These are phyloP conservation scores for Komagataea norvegica DNA, from an alignment of 1,139 yeast species.

Conservation along the genomic window DNA sequence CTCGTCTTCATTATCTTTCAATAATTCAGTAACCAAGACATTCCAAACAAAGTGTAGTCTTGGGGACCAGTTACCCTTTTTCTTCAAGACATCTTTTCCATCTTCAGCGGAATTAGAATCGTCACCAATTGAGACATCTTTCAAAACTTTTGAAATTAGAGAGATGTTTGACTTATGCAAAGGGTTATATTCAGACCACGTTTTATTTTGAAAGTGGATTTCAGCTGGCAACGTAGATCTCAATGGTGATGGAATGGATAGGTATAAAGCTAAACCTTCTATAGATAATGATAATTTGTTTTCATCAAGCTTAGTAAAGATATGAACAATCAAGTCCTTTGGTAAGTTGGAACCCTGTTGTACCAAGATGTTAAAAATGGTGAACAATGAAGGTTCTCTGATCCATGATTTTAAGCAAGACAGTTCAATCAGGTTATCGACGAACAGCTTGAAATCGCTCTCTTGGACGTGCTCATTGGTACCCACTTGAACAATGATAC, in stretches of 20 bases:
- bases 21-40: constrained; percentile 44
- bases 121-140: constrained; percentile 45
- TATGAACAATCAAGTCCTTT: constrained; percentile 10
- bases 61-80: constrained; percentile 73
- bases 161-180: constrained; percentile 61
- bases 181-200: constrained; percentile 76
- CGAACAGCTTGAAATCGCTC: constrained; percentile 36
- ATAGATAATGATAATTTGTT: constrained; percentile 58
- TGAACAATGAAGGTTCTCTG: constrained; percentile 72
- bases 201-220: constrained; percentile 25
- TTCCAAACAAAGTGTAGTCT: constrained; percentile 83
- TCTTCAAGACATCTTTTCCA: constrained; percentile 33
- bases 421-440: constrained; percentile 49
- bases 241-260: constrained; percentile 28
- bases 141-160: constrained; percentile 57
- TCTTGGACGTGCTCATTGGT: constrained; percentile 25
- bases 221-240: constrained; percentile 10
- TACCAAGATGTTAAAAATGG: constrained; percentile 53
- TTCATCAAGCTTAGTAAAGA: constrained; percentile 37
- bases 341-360: constrained; percentile 27
- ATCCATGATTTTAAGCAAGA: constrained; percentile 76
- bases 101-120: constrained; percentile 34
- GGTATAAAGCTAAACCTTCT: constrained; percentile 76
- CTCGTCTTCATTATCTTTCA: constrained; percentile 26
- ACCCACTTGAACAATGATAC: constrained; percentile 39